A percentile compares a stretch with the other conserved stretches of the same genome.
Evolutionary conservation across 768 basidiomycete genomes (phyloP).

Genomic region (Tephrocybe sp.): DNA sequence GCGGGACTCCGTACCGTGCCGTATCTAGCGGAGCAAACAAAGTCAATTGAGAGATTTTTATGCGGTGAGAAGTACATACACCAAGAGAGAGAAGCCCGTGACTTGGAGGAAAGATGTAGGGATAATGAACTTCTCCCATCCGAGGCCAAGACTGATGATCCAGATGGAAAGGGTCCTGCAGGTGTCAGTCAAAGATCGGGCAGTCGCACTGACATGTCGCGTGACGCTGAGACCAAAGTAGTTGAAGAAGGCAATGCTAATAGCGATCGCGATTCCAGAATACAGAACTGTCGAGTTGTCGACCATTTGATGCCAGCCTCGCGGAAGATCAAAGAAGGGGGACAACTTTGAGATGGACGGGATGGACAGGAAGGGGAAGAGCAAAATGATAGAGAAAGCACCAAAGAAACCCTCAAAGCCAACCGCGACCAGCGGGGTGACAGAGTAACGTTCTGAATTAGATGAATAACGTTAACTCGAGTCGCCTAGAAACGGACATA

Average conservation of each 20-base stretch:
- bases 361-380: conserved; percentile 78
- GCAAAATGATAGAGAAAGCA: conserved; percentile 68
- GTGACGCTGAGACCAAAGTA: conserved; percentile 91
- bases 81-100: conserved; percentile 80
- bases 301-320: conserved; percentile 88
- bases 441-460: conserved; percentile 62
- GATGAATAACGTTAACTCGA: background rate
- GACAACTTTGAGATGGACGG: conserved; percentile 60
- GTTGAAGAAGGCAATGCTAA: conserved; percentile 81
- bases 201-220: conserved; percentile 89
- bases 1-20: conserved; percentile 61
- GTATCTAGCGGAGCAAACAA: conserved; percentile 48
- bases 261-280: conserved; percentile 67
- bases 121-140: conserved; percentile 86
- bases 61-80: conserved; percentile 53
- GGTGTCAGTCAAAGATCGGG: conserved; percentile 88
- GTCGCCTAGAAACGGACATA: background rate
- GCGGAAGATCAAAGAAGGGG: conserved; percentile 82
- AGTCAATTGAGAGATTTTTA: conserved; percentile 2
- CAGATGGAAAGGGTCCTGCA: conserved; percentile 96
- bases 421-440: conserved; percentile 89
- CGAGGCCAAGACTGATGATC: conserved; percentile 83
- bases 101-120: conserved; percentile 84
- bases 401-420: conserved; percentile 96
- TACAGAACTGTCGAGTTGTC: conserved; percentile 69